Percentiles rank a stretch among this genome's conserved stretches.
These are phyloP conservation scores for Thalassia testudinum DNA, from an alignment of 116 monocot genomes.

Conservation along the genomic window DNA sequence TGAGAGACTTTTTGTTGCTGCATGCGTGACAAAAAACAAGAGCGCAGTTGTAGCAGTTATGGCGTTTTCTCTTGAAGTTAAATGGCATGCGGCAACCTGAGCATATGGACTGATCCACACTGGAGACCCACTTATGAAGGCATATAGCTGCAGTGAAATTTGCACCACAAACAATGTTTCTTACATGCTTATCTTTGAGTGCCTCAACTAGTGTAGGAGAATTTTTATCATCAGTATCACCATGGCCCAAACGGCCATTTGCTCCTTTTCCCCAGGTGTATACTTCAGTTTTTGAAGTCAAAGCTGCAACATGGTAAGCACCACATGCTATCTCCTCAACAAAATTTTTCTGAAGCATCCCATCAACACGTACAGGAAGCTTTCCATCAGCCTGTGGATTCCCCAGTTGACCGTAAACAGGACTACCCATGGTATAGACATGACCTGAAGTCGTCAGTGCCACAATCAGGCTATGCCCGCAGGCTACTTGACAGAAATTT, in stretches of 20 bases:
- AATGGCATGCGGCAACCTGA: slow-evolving; percentile 86
- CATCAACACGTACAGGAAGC: slow-evolving; percentile 70
- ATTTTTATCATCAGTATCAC: slow-evolving; percentile 69
- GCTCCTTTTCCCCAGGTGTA: slow-evolving; percentile 99
- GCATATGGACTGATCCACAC: slow-evolving; percentile 90
- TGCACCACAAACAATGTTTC: slow-evolving; percentile 77
- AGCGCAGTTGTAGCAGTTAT: slow-evolving; percentile 97
- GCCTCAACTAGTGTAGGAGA: slow-evolving; percentile 77
- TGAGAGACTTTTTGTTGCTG: slow-evolving; percentile 88
- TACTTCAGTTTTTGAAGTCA: slow-evolving; percentile 91
- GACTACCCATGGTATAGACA: slow-evolving; percentile 86
- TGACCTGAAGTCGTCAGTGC: slow-evolving; percentile 89
- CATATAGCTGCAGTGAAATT: slow-evolving; percentile 94
- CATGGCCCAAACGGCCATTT: slow-evolving; percentile 88
- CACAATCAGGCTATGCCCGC: slow-evolving; percentile 85
- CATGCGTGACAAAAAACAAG: slow-evolving; percentile 93
- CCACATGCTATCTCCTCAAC: slow-evolving; percentile 94
- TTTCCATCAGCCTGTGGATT: slow-evolving; percentile 75
- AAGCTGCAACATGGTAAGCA: slow-evolving; percentile 86
- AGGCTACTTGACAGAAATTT: slow-evolving; percentile 88
- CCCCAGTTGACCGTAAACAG: slow-evolving; percentile 95
- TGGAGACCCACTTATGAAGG: slow-evolving; percentile 93
- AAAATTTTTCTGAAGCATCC: slow-evolving; percentile 60
- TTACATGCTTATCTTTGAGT: slow-evolving; percentile 85
- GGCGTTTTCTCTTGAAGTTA: slow-evolving; percentile 92